Base-by-base conservation (phyloP, 768 basidiomycete genomes). In the Podaxis pistillaris region DNA sequence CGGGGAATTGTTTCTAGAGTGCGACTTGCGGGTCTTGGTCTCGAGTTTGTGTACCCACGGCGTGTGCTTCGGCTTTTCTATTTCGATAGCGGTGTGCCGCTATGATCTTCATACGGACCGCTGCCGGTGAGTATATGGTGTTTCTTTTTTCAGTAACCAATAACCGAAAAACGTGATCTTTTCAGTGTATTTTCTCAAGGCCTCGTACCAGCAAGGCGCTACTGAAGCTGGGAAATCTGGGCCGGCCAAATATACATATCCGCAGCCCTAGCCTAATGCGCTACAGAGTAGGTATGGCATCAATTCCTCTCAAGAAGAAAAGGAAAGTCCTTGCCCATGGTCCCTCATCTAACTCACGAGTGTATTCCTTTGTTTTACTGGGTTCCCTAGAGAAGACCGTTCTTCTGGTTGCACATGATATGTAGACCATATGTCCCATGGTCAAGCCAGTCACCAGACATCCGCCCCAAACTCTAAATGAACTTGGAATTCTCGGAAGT, bases 381-480 rank as follows among this genome's bases (percentile, higher is more conserved):
- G 17, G 11, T 22, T 11, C 22, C 1, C 33, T 33, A 8, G 33
- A 33, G 33, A 33, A 47, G 58, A 22, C 6, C 11, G 15, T 17
- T 24, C 22, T 40, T 17, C 47, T 6, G 33, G 24, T 11, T 33
- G 40, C 59, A 30, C 59, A 60, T 52, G 59, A n/a, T 24, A 17
- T 54, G 49, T 40, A 9, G 52, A 61, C 28, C 60, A 61, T 61
- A 54, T 61, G 60, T 40, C 22, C 56, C 52, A 24, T 30, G 3
- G 17, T 53, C 28, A 12, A 53, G 15, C 12, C 17, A 9, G 40
- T 54, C 51, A 61, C 28, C 28, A 50, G 58, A n/a, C 40, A 9
- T 19, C 4, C 41, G n/a, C 33, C 8, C 33, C 8, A 33, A 8
- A 33, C 33, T 33, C 33, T 9, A 33, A 33, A 33, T 33, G 33